A percentile compares a stretch with the other conserved stretches of the same genome.
These are phyloP conservation scores for Cercospora sp. DNA, from an alignment of 2,329 filamentous ascomycete genomes.

Conservation along the genomic window DNA sequence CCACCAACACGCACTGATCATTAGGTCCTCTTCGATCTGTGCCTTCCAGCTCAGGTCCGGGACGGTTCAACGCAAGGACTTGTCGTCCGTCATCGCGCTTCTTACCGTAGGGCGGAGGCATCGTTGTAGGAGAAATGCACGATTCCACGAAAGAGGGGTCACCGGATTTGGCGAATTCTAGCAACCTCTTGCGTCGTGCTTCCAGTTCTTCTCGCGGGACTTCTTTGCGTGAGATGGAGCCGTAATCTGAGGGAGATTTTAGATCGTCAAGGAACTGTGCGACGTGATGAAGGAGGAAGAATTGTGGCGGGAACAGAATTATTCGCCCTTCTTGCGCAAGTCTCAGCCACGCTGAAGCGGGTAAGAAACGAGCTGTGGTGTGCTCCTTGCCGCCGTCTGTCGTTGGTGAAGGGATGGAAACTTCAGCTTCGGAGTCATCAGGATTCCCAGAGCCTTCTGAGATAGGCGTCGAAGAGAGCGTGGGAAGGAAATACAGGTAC, in stretches of 20 bases:
- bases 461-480: conserved; percentile 40
- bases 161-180: conserved; percentile 49
- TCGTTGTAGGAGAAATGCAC: conserved; percentile 45
- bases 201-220: conserved; percentile 44
- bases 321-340: conserved; percentile 65
- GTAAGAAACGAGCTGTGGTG: conserved; percentile 76
- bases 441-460: conserved; percentile 28
- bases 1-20: conserved; percentile 59
- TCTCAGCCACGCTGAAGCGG: conserved; percentile 67
- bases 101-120: conserved; percentile 41
- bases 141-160: conserved; percentile 47
- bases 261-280: conserved; percentile 37
- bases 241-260: conserved; percentile 35
- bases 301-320: conserved; percentile 88
- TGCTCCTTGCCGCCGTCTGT: conserved; percentile 69
- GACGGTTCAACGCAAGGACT: conserved; percentile 55
- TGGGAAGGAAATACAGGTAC: conserved; percentile 87
- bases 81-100: conserved; percentile 50
- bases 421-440: conserved; percentile 44
- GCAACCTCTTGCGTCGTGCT: conserved; percentile 54
- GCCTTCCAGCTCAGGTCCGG: conserved; percentile 54
- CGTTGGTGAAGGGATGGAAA: conserved; percentile 67
- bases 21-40: conserved; percentile 51
- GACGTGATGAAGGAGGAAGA: conserved; percentile 64
- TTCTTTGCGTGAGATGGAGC: conserved; percentile 29